These are phyloP conservation scores for Phytophthora tubulina DNA, from an alignment of 352 stramenopile species.

Conservation along the genomic window DNA sequence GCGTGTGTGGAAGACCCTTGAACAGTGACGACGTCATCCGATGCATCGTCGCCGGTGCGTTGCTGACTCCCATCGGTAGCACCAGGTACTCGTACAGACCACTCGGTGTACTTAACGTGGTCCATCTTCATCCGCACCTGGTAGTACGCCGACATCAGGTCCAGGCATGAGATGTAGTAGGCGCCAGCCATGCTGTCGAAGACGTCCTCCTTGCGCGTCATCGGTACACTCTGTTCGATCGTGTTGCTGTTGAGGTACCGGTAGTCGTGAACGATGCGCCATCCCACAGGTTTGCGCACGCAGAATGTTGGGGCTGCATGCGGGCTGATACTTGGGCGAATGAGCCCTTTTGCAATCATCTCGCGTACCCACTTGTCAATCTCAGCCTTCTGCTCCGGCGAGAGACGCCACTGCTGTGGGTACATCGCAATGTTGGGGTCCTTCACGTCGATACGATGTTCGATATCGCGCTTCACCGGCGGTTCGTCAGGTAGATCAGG, in stretches of 20 bases:
- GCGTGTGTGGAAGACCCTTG: neutral
- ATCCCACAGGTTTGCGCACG: constrained; percentile 37
- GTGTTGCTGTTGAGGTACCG: constrained; percentile 29
- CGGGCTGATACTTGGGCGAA: constrained; percentile 34
- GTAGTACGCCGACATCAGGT: neutral
- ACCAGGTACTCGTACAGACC: no score
- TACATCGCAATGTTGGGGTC: no score
- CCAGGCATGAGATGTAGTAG: constrained; percentile 33
- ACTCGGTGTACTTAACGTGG: no score
- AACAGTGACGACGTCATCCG: neutral
- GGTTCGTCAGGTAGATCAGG: constrained; percentile 13
- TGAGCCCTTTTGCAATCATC: constrained; percentile 12
- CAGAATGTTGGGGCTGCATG: constrained; percentile 40
- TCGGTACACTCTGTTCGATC: constrained; percentile 26
- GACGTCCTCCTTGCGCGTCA: constrained; percentile 36
- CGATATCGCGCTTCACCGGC: constrained; percentile 13
- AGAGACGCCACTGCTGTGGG: no score
- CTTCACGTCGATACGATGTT: neutral
- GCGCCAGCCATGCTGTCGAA: constrained; percentile 33
- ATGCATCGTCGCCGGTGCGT: neutral
- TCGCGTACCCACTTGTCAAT: neutral
- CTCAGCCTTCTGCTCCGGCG: no score
- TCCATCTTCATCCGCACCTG: neutral
- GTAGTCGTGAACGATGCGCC: constrained; percentile 43
- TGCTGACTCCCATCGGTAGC: neutral